phyloP scores from a whole-genome alignment of 345 rosid genomes.

The Salix arbutifolia region DNA sequence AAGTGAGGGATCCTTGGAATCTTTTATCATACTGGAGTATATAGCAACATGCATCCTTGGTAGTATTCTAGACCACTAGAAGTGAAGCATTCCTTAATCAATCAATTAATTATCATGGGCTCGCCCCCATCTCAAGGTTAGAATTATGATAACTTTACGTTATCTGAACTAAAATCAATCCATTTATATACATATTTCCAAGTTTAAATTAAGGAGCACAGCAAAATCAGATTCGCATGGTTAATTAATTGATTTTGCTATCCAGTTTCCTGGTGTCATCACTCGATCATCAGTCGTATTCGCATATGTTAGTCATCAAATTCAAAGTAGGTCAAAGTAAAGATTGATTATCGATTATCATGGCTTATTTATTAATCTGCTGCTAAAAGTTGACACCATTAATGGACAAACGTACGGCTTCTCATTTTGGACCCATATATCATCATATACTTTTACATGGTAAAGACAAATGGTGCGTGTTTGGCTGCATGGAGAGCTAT shows the following conservation, averaged over 20 bases:
- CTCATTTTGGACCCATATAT: background rate
- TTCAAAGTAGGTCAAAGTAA: background rate
- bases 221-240: background rate
- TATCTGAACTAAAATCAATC: no score
- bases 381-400: background rate
- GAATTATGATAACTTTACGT: no score
- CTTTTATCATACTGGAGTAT: no score
- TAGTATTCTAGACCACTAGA: no score
- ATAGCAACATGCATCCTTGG: no score
- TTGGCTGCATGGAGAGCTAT: background rate
- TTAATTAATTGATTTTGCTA: background rate
- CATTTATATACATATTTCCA: no score
- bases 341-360: background rate
- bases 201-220: no score
- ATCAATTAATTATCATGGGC: no score
- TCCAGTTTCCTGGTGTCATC: background rate
- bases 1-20: background rate
- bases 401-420: background rate
- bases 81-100: no score
- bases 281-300: no score
- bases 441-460: no score
- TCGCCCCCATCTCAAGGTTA: no score
- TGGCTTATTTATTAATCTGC: background rate
- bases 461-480: background rate
- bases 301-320: background rate